A percentile compares a stretch with the other conserved stretches of the same genome.
Evolutionary conservation across 345 rosid species (phyloP).

Genomic region (Erodium maritimum): DNA sequence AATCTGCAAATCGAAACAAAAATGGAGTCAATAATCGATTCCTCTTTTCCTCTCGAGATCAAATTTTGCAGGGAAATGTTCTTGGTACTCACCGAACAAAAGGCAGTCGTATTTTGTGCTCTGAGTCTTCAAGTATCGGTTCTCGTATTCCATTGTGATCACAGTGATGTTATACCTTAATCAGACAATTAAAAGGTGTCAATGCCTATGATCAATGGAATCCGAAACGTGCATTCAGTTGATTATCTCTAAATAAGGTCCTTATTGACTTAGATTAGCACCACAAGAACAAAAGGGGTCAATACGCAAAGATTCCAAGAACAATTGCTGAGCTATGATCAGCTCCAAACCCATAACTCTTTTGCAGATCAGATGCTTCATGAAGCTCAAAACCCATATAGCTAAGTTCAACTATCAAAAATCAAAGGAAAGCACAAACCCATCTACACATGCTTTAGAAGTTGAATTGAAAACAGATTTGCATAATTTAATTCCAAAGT

Average conservation of each 20-base stretch:
- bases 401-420: not conserved
- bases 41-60: not conserved
- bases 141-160: slow-evolving; percentile 40
- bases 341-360: slow-evolving; percentile 21
- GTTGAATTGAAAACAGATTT: not conserved
- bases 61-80: not conserved
- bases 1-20: slow-evolving; percentile 31
- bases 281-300: slow-evolving; percentile 13
- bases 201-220: slow-evolving; percentile 11
- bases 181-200: slow-evolving; percentile 13
- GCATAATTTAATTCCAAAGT: no score
- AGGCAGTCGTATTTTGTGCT: slow-evolving; percentile 57
- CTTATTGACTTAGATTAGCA: slow-evolving; percentile 12
- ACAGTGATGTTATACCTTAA: slow-evolving; percentile 16
- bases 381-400: not conserved
- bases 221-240: slow-evolving; percentile 14
- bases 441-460: not conserved
- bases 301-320: slow-evolving; percentile 8
- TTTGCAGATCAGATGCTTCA: not conserved
- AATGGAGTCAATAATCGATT: slow-evolving; percentile 1
- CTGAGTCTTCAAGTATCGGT: slow-evolving; percentile 20
- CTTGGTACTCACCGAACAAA: slow-evolving; percentile 47
- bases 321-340: not conserved
- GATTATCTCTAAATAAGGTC: not conserved
- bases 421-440: not conserved